A percentile compares a stretch with the other conserved stretches of the same genome.
phyloP scores from a whole-genome alignment of 192 early-diverging fungal species.

The Entomortierella parvispora region DNA sequence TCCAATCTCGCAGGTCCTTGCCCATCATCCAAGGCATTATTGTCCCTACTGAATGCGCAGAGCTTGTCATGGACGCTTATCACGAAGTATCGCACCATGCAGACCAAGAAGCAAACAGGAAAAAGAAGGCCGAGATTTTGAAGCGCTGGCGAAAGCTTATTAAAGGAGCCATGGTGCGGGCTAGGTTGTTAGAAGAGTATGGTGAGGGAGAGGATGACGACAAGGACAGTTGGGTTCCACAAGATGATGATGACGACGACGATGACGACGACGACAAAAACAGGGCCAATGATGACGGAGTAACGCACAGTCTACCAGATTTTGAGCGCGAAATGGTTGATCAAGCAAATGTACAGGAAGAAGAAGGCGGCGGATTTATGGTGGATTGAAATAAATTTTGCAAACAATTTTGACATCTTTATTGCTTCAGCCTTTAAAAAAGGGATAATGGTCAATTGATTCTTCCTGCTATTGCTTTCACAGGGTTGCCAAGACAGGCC shows the following conservation, averaged over 20 bases:
- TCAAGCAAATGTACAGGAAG: neutral
- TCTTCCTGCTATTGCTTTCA: too few relatives aligned
- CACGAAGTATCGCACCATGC: constrained; percentile 37
- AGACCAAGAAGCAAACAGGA: constrained; percentile 45
- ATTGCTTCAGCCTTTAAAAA: too few relatives aligned
- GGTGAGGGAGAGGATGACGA: constrained; percentile 28
- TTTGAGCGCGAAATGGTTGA: too few relatives aligned
- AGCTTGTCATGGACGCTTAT: constrained; percentile 66
- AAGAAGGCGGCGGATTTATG: neutral
- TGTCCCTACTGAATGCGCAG: constrained; percentile 66
- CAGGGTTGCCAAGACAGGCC: neutral
- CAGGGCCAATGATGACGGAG: neutral
- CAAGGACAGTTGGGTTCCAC: constrained; percentile 12
- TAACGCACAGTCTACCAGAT: too few relatives aligned
- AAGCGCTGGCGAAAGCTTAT: constrained; percentile 68
- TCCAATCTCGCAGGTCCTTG: constrained; percentile 62
- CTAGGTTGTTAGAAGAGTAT: constrained; percentile 68
- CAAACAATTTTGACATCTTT: too few relatives aligned
- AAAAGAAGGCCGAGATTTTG: constrained; percentile 56
- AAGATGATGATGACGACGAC: constrained; percentile 19
- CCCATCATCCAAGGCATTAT: constrained; percentile 78
- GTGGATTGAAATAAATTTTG: neutral
- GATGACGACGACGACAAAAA: constrained; percentile 3
- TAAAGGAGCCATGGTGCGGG: constrained; percentile 56
- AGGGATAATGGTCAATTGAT: too few relatives aligned